Percentiles rank a stretch among this genome's conserved stretches.
Conservation (phyloP, 306 rosid species). For the Abrus pulchellus region DNA sequence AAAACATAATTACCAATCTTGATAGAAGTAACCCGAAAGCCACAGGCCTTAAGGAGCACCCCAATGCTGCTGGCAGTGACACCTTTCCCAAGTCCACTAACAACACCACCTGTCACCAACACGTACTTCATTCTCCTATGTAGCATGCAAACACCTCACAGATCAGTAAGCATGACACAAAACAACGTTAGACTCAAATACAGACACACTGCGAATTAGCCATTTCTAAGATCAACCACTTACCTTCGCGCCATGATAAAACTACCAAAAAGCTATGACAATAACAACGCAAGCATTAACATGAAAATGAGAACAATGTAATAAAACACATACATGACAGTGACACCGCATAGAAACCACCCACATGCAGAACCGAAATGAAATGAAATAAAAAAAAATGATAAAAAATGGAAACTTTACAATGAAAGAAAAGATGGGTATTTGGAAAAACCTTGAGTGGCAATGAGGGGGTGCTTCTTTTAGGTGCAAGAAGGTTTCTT, state of each 20-base stretch:
- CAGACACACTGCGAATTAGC: not conserved
- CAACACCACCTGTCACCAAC: slow-evolving; percentile 93
- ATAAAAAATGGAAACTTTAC: slow-evolving; percentile 6
- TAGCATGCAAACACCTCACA: slow-evolving; percentile 32
- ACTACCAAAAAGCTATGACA: slow-evolving; percentile 24
- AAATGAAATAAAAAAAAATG: not conserved
- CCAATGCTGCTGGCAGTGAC: slow-evolving; percentile 92
- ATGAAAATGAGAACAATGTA: not conserved
- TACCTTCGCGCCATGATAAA: slow-evolving; percentile 31
- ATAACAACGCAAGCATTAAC: not conserved
- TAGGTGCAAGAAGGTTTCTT: not conserved
- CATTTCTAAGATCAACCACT: slow-evolving; percentile 47
- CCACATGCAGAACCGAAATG: slow-evolving; percentile 23
- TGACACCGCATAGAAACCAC: slow-evolving; percentile 21
- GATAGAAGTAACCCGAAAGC: slow-evolving; percentile 85
- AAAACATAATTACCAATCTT: slow-evolving; percentile 72
- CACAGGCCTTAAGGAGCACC: slow-evolving; percentile 79
- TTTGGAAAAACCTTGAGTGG: slow-evolving; percentile 45
- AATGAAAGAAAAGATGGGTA: slow-evolving; percentile 24
- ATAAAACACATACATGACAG: not conserved
- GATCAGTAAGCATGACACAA: slow-evolving; percentile 5
- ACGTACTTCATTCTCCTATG: slow-evolving; percentile 74
- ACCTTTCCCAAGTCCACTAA: slow-evolving; percentile 92
- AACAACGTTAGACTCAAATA: slow-evolving; percentile 16
- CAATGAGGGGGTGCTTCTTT: slow-evolving; percentile 53